phyloP scores from a whole-genome alignment of 1,139 yeast genomes.

The Debaryomyces coudertii region DNA sequence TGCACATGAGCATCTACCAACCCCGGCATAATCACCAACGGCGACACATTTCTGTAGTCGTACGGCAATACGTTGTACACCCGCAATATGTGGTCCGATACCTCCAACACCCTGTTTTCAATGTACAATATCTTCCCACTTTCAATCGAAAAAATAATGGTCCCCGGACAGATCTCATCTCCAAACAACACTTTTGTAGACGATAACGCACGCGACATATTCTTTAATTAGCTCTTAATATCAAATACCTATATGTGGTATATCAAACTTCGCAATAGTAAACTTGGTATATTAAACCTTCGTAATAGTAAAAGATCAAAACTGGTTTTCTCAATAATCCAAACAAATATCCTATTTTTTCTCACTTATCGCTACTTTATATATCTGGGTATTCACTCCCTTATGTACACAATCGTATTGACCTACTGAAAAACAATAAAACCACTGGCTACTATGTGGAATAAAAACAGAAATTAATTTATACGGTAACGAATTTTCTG shows the following conservation, averaged over 20 bases:
- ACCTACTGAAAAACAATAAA: background rate
- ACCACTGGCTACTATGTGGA: background rate
- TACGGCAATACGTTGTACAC: conserved; percentile 45
- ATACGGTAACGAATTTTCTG: background rate
- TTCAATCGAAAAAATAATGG: conserved; percentile 61
- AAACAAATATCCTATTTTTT: background rate
- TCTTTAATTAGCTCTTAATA: background rate
- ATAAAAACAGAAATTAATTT: background rate
- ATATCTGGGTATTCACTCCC: background rate
- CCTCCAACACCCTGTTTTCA: conserved; percentile 34
- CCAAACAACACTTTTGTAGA: conserved; percentile 66
- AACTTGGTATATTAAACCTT: background rate
- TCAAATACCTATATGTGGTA: background rate
- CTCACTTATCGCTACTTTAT: background rate
- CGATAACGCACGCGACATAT: conserved; percentile 65
- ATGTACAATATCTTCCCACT: conserved; percentile 70
- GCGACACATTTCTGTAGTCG: conserved; percentile 59
- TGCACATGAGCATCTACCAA: conserved; percentile 93
- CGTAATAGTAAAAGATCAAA: background rate
- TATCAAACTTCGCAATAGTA: too few species aligned
- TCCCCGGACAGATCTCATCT: conserved; percentile 59
- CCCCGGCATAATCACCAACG: conserved; percentile 79
- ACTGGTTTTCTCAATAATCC: background rate
- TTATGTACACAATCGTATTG: background rate
- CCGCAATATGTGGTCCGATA: conserved; percentile 40